Percentiles rank a stretch among this genome's conserved stretches.
Evolutionary conservation across 768 basidiomycete genomes (phyloP).

Genomic region (Calocybe gangraenosa): DNA sequence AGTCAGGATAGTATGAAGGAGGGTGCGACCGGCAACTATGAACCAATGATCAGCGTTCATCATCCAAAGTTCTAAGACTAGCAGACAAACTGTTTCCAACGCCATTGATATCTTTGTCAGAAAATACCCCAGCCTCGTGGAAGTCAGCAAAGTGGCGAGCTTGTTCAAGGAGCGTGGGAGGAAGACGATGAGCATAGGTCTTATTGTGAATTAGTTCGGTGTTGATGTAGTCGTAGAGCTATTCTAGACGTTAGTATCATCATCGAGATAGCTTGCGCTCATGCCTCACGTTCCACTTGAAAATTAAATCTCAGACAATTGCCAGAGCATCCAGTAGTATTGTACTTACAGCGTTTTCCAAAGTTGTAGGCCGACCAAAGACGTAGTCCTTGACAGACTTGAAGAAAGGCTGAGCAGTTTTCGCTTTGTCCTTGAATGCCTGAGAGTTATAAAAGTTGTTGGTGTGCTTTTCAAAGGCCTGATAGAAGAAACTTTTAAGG

Average conservation of each 20-base stretch:
- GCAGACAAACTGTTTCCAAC: constrained; percentile 72
- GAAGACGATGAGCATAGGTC: constrained; percentile 74
- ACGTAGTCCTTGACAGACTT: constrained; percentile 62
- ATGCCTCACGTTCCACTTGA: constrained; percentile 68
- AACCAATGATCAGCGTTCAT: background rate
- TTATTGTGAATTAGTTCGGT: constrained; percentile 77
- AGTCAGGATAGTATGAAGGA: constrained; percentile 65
- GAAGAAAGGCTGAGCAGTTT: constrained; percentile 64
- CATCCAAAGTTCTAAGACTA: background rate
- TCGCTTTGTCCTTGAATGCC: constrained; percentile 59
- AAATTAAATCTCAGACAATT: constrained; percentile 1
- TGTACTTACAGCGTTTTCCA: constrained; percentile 64
- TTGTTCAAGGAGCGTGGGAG: constrained; percentile 74
- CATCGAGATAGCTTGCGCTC: no score
- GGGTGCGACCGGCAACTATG: constrained; percentile 77
- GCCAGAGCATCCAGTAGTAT: background rate
- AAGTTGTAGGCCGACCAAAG: constrained; percentile 59
- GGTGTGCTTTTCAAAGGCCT: constrained; percentile 67
- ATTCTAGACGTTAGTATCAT: constrained; percentile 2
- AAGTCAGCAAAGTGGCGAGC: constrained; percentile 72
- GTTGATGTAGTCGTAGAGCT: constrained; percentile 79
- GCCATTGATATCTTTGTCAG: constrained; percentile 51
- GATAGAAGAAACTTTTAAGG: constrained; percentile 1
- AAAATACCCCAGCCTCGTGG: constrained; percentile 78
- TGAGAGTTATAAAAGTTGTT: constrained; percentile 54